Conservation (phyloP, 2,329 filamentous ascomycete species). For the Fusarium dimerum region DNA sequence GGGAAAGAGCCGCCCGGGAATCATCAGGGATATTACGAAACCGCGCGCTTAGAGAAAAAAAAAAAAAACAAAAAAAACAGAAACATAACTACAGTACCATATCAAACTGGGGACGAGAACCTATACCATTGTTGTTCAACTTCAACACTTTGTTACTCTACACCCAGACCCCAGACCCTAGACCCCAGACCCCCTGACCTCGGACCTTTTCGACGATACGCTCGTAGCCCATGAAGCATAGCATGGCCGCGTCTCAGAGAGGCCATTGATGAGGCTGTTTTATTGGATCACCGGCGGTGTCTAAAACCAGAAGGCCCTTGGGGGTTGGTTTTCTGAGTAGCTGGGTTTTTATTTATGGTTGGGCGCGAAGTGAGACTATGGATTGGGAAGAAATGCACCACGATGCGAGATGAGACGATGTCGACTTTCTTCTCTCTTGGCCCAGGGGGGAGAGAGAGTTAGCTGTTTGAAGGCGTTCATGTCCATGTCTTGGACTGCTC, state of each 20-base stretch:
- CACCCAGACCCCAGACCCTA: no score
- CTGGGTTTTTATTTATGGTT: not conserved
- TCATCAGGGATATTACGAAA: conserved; percentile 17
- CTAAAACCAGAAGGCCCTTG: not conserved
- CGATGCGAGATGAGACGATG: conserved; percentile 8
- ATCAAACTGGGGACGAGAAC: no score
- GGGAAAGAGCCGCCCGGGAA: conserved; percentile 19
- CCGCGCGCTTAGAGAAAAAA: conserved; percentile 21
- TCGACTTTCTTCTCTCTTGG: not conserved
- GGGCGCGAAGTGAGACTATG: conserved; percentile 29
- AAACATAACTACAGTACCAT: not conserved
- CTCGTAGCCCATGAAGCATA: not conserved
- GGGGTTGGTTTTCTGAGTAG: conserved; percentile 8
- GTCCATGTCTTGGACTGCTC: not conserved
- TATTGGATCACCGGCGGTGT: not conserved
- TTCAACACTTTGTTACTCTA: no score
- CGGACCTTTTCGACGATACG: no score
- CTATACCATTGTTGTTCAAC: no score
- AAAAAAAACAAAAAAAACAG: not conserved
- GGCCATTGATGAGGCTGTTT: not conserved
- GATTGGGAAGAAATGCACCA: conserved; percentile 13
- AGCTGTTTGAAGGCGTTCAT: not conserved
- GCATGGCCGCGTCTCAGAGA: not conserved
- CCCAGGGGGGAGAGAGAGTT: no score
- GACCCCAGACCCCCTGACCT: no score